phyloP scores from a whole-genome alignment of 2,329 filamentous ascomycete genomes.

The Trichoderma brevicompactum region DNA sequence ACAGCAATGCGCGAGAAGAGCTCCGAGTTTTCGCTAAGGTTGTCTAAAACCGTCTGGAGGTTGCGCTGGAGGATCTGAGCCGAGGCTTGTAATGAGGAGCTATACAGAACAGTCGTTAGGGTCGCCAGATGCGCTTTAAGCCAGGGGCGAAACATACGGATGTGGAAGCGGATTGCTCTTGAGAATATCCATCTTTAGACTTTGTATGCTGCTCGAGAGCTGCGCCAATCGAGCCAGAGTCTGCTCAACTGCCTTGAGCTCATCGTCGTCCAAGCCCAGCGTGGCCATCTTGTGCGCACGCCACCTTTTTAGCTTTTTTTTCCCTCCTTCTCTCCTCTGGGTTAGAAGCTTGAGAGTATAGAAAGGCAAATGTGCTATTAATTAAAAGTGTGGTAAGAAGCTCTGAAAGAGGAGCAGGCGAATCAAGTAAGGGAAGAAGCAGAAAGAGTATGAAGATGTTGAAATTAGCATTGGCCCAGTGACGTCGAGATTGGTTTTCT shows the following conservation, averaged over 20 bases:
- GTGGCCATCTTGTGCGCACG: slow-evolving; percentile 42
- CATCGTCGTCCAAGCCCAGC: slow-evolving; percentile 60
- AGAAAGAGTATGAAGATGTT: background rate
- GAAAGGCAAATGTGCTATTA: background rate
- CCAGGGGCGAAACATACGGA: slow-evolving; percentile 54
- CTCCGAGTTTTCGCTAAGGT: slow-evolving; percentile 66
- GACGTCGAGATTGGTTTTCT: slow-evolving; percentile 2
- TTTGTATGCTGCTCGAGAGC: slow-evolving; percentile 69
- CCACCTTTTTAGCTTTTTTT: background rate
- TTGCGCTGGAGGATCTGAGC: slow-evolving; percentile 72
- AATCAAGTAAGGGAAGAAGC: background rate
- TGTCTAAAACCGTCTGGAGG: slow-evolving; percentile 67
- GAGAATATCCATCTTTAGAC: slow-evolving; percentile 64
- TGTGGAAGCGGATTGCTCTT: slow-evolving; percentile 68
- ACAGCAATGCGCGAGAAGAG: slow-evolving; percentile 72
- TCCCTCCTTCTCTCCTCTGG: background rate
- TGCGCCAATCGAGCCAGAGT: slow-evolving; percentile 70
- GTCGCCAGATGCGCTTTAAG: background rate
- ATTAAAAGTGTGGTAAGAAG: background rate
- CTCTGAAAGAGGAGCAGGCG: too few relatives aligned
- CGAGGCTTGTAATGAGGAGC: slow-evolving; percentile 73
- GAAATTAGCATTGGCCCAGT: background rate
- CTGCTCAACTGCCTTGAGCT: slow-evolving; percentile 71
- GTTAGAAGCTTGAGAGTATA: background rate
- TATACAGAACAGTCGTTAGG: slow-evolving; percentile 40